A percentile compares a stretch with the other conserved stretches of the same genome.
phyloP scores from a whole-genome alignment of 345 rosid species.

The Gossypium turneri region DNA sequence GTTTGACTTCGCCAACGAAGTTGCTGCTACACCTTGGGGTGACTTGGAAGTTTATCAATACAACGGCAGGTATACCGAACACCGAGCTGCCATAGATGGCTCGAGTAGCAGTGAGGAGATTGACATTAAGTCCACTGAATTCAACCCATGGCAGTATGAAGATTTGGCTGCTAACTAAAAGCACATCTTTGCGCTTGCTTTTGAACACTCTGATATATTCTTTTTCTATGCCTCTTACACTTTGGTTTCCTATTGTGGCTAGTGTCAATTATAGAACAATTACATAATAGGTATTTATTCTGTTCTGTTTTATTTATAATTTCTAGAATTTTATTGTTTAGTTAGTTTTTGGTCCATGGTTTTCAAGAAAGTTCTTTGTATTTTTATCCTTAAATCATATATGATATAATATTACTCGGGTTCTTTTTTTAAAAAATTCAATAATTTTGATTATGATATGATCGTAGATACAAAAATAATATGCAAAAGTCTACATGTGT shows the following conservation, averaged over 20 bases:
- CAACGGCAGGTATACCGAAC: conserved; percentile 63
- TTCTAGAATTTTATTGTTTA: neutral
- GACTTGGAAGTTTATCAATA: conserved; percentile 71
- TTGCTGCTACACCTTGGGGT: conserved; percentile 81
- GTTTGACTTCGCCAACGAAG: conserved; percentile 60
- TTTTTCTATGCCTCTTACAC: neutral
- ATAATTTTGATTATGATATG: neutral
- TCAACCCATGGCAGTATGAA: conserved; percentile 80
- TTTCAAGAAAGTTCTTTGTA: neutral
- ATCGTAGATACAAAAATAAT: too few species aligned
- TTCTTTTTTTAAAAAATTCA: neutral
- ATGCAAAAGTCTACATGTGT: too few species aligned
- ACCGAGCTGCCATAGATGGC: conserved; percentile 46
- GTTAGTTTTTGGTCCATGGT: neutral
- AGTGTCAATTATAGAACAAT: neutral
- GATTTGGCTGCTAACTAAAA: conserved; percentile 29
- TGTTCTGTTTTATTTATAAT: neutral
- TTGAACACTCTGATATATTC: neutral
- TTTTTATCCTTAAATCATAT: neutral
- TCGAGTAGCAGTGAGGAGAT: conserved; percentile 36
- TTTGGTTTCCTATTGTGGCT: conserved; percentile 1
- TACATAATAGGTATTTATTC: neutral
- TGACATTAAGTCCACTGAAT: conserved; percentile 38
- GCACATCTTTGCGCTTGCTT: neutral
- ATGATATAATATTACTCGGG: neutral